Conservation (phyloP, 257 asterid genomes). For the Petunia axillaris region DNA sequence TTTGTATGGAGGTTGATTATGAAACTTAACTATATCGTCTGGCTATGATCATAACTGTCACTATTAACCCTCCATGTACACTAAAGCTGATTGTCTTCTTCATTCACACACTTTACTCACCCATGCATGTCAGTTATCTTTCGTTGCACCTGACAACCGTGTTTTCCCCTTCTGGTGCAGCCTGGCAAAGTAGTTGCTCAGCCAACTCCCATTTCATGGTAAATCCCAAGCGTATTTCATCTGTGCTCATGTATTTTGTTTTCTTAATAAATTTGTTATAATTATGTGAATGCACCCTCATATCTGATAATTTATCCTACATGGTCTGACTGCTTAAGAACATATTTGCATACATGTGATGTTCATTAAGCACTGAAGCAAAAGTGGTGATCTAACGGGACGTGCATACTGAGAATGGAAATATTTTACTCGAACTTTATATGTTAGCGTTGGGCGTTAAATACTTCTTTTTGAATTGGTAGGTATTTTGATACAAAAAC, state of each 20-base stretch:
- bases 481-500: too few relatives aligned
- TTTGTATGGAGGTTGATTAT: not conserved
- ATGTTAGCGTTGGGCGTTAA: not conserved
- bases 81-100: not conserved
- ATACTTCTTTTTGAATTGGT: too few relatives aligned
- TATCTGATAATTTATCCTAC: not conserved
- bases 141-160: constrained; percentile 21
- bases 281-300: not conserved
- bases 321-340: not conserved
- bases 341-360: constrained; percentile 5
- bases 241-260: constrained; percentile 11
- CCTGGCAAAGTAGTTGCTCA: constrained; percentile 68
- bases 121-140: constrained; percentile 28
- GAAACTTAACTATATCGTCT: not conserved
- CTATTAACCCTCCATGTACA: not conserved
- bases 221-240: constrained; percentile 29
- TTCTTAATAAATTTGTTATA: constrained; percentile 5
- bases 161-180: constrained; percentile 54
- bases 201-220: constrained; percentile 89
- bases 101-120: constrained; percentile 1
- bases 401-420: not conserved
- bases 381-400: not conserved
- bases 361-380: constrained; percentile 17
- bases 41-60: not conserved
- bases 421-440: constrained; percentile 2